Base-by-base conservation (phyloP, 1,284 basidiomycete species). In the Fomitopsis pinicola region DNA sequence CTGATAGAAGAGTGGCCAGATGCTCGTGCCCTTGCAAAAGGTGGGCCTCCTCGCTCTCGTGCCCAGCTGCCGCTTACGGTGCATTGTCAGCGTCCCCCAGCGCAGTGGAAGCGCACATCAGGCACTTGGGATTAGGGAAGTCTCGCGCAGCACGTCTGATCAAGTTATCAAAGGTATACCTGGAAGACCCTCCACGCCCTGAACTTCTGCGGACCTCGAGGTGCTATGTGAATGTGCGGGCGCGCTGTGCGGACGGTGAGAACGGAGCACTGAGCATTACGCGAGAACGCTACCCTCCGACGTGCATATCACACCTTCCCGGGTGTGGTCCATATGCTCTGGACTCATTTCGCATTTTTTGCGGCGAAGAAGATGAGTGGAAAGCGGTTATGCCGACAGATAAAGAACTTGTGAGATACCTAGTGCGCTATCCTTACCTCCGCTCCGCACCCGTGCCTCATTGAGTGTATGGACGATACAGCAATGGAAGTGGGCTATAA, bases 311-410 rank as follows among this genome's bases (percentile, higher is more conserved):
- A 12, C 81, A 84, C 65, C 75, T 84, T 9, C 84, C 85, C 0
- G 85, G 86, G 0, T 75, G 81, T 1, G 86, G 87, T 0, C 75
- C 77, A 1, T 89, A 89, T 63, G 88, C 88, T 0, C 75, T 87
- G 0, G 87, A 89, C 67, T 88, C 85, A 2, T 86, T 87, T 64
- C 78, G 85, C 38, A 87, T 89, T 19, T 89, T 87, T 68, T 87
- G 83, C 59, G 71, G 70, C 59, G 60, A 69, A 61, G 57, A 65
- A 36, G 66, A 79, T 3, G 82, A 82, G 59, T 89, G 87, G 87
- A 83, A 82, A 65, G 38, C 63, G 0, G 86, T 88, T 10, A 72
- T 77, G 65, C 86, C 87, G 0, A 70, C 64, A 1, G 87, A 89
- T 68, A 89, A 89, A 71, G 84, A 87, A 62, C 76, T 89, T 26